These are phyloP conservation scores for Geoglossum glabrum DNA, from an alignment of 495 filamentous ascomycete species.

Conservation along the genomic window DNA sequence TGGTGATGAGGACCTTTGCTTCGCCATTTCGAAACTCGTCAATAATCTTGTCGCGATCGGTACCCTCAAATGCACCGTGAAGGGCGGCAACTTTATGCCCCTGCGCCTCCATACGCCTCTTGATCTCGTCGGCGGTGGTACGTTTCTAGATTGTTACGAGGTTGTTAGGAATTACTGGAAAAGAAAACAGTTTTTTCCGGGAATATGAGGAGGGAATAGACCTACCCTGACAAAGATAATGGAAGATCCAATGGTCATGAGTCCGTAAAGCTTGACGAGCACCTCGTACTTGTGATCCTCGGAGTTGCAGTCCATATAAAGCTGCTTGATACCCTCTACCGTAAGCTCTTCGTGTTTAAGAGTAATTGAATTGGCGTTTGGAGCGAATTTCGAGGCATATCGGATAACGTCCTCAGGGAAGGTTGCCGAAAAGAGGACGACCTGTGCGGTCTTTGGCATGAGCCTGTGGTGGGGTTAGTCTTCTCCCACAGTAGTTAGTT, in stretches of 20 bases:
- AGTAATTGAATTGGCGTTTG: conserved; percentile 70
- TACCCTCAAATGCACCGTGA: conserved; percentile 67
- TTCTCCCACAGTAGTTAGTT: conserved; percentile 5
- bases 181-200: neutral
- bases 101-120: conserved; percentile 65
- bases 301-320: conserved; percentile 75
- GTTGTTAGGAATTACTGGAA: neutral
- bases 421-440: conserved; percentile 89
- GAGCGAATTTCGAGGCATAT: conserved; percentile 64
- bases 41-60: conserved; percentile 65
- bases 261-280: conserved; percentile 77
- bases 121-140: conserved; percentile 59
- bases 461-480: conserved; percentile 12
- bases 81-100: conserved; percentile 81
- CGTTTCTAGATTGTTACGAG: conserved; percentile 40
- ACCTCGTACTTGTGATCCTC: conserved; percentile 72
- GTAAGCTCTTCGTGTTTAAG: conserved; percentile 80
- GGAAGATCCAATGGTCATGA: conserved; percentile 87
- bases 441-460: conserved; percentile 51
- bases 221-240: conserved; percentile 90
- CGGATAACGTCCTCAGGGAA: conserved; percentile 68
- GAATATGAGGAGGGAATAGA: conserved; percentile 2
- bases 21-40: conserved; percentile 68
- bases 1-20: conserved; percentile 95
- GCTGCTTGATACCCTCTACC: conserved; percentile 88